Percentiles rank a stretch among this genome's conserved stretches.
These are phyloP conservation scores for Penicillium sp. DNA, from an alignment of 2,329 filamentous ascomycete species.

Conservation along the genomic window DNA sequence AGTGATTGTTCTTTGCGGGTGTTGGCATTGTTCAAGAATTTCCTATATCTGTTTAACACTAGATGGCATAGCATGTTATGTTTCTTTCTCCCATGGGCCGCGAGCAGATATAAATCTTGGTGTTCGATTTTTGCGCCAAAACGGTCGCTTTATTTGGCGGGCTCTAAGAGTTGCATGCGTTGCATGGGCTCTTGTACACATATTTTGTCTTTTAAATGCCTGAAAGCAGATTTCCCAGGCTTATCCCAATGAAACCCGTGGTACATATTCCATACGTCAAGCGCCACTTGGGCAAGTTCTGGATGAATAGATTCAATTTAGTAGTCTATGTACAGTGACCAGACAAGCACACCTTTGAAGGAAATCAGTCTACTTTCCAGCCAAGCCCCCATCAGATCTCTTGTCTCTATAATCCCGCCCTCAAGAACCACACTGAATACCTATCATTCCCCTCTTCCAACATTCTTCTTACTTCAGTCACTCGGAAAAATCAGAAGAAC, in stretches of 20 bases:
- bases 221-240: background rate
- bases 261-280: background rate
- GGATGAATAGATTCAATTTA: conserved; percentile 8
- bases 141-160: conserved; percentile 9
- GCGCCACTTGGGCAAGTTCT: background rate
- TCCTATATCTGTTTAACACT: conserved; percentile 6
- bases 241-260: background rate
- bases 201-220: conserved; percentile 1
- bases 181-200: conserved; percentile 14
- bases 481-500: conserved; percentile 3
- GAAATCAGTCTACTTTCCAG: background rate
- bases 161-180: background rate
- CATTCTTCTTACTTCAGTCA: background rate
- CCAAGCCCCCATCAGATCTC: conserved; percentile 1
- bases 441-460: conserved; percentile 4
- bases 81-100: conserved; percentile 8
- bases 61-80: conserved; percentile 17
- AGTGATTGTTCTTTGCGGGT: conserved; percentile 3
- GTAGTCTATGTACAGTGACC: conserved; percentile 25
- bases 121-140: conserved; percentile 9
- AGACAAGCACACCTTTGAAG: background rate
- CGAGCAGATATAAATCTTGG: conserved; percentile 5
- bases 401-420: conserved; percentile 6
- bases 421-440: conserved; percentile 13
- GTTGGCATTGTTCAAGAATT: background rate